Evolutionary conservation across 1,284 basidiomycete genomes (phyloP).

Genomic region (Apiotrichum sp.): DNA sequence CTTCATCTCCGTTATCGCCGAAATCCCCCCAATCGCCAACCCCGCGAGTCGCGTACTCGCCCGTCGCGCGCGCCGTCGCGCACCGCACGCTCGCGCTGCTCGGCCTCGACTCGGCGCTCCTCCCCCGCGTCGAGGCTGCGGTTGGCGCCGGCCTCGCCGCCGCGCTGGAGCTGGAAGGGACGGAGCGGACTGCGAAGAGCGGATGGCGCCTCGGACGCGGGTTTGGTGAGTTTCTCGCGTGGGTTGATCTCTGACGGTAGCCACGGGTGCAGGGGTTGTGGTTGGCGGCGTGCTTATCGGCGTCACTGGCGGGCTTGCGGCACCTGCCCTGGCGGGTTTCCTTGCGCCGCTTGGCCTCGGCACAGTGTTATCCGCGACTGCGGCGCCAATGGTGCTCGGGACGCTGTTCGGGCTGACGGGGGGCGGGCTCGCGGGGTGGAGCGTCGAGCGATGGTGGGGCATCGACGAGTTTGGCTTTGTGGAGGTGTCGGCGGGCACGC

Average conservation of each 20-base stretch:
- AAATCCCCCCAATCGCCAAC: too few species aligned
- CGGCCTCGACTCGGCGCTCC: constrained; percentile 32
- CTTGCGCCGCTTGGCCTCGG: constrained; percentile 49
- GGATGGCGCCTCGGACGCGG: constrained; percentile 23
- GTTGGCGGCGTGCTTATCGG: constrained; percentile 51
- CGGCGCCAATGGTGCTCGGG: constrained; percentile 49
- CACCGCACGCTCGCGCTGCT: constrained; percentile 40
- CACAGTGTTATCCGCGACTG: constrained; percentile 44
- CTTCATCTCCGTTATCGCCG: too few species aligned
- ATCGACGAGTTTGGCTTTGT: constrained; percentile 52
- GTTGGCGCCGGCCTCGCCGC: constrained; percentile 46
- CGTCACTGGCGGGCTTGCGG: constrained; percentile 53
- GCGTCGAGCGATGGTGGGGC: constrained; percentile 52
- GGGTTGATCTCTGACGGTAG: constrained; percentile 18
- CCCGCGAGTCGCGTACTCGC: constrained; percentile 37
- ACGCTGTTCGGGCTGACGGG: constrained; percentile 49
- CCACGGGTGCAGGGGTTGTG: constrained; percentile 51
- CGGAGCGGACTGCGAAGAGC: constrained; percentile 40
- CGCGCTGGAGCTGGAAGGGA: constrained; percentile 41
- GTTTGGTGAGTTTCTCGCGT: constrained; percentile 36
- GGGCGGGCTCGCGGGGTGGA: constrained; percentile 51
- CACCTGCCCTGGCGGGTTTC: constrained; percentile 50
- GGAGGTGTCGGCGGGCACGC: constrained; percentile 43
- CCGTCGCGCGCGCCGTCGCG: constrained; percentile 41
- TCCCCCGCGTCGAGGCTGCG: constrained; percentile 42